phyloP scores from a whole-genome alignment of 1,284 basidiomycete genomes.

The Albatrellus sp. region DNA sequence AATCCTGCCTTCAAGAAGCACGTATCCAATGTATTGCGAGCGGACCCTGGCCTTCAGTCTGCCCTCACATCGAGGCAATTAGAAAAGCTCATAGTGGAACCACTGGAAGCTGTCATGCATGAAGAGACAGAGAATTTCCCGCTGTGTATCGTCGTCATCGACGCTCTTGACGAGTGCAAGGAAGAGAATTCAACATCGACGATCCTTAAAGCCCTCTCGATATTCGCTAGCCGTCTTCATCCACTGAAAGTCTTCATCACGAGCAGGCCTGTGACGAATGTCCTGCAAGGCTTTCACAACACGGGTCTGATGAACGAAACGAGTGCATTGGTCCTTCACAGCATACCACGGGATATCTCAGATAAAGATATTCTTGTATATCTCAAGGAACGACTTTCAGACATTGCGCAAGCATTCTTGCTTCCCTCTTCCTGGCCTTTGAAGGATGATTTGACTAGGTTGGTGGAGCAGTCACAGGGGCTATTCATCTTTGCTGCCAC shows the following conservation, averaged over 20 bases:
- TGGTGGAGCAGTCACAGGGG: conserved; percentile 9
- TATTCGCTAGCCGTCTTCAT: conserved; percentile 3
- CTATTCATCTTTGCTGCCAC: conserved; percentile 17
- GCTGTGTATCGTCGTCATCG: conserved; percentile 13
- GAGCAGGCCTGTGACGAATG: conserved; percentile 15
- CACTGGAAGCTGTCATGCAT: conserved; percentile 5
- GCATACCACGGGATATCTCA: conserved; percentile 8
- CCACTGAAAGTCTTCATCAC: conserved; percentile 16
- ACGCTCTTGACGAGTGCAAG: conserved; percentile 19
- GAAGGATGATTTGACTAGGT: conserved; percentile 3
- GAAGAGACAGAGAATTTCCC: conserved; percentile 3
- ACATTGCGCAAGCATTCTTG: background rate
- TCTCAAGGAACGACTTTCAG: conserved; percentile 4
- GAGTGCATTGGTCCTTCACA: conserved; percentile 8
- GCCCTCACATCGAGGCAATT: conserved; percentile 10
- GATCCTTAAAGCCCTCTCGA: conserved; percentile 8
- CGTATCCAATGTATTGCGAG: conserved; percentile 6
- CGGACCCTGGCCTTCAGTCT: conserved; percentile 7
- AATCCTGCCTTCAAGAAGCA: conserved; percentile 9
- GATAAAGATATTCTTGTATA: conserved; percentile 12
- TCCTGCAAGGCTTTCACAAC: conserved; percentile 9
- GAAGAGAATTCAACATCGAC: conserved; percentile 11
- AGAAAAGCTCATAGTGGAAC: conserved; percentile 14
- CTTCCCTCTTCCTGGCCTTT: conserved; percentile 11
- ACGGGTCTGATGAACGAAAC: conserved; percentile 3